Conservation (phyloP, 306 rosid species). For the Fragaria iinumae region DNA sequence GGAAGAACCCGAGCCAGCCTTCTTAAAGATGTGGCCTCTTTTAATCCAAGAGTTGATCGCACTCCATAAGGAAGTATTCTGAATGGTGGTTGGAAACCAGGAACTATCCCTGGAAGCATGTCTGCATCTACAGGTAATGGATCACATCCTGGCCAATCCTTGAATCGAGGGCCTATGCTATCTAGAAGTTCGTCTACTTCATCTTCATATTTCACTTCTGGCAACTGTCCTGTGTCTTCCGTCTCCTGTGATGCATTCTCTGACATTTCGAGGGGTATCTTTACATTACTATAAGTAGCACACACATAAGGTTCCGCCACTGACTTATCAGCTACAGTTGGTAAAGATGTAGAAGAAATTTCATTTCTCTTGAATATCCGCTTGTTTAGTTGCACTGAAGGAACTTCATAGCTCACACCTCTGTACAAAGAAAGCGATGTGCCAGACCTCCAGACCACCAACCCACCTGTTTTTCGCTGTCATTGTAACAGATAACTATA, state of each 20-base stretch:
- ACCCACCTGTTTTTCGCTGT: conserved; percentile 97
- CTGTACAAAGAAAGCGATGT: conserved; percentile 86
- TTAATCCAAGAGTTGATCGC: conserved; percentile 66
- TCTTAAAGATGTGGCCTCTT: conserved; percentile 76
- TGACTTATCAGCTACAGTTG: conserved; percentile 31
- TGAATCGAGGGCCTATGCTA: conserved; percentile 77
- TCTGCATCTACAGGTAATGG: conserved; percentile 94
- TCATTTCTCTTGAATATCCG: conserved; percentile 42
- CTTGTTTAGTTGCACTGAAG: conserved; percentile 57
- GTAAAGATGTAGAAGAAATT: conserved; percentile 30
- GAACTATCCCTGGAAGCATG: conserved; percentile 68
- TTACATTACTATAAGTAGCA: conserved; percentile 37
- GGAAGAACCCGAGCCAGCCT: conserved; percentile 90
- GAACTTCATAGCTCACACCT: conserved; percentile 90
- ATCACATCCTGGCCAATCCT: conserved; percentile 89
- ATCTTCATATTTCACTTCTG: conserved; percentile 69
- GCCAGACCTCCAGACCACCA: conserved; percentile 98
- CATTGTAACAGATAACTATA: conserved; percentile 22
- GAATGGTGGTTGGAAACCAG: conserved; percentile 83
- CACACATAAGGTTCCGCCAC: conserved; percentile 30
- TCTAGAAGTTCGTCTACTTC: conserved; percentile 77
- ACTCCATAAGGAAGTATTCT: conserved; percentile 95
- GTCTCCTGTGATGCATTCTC: conserved; percentile 39
- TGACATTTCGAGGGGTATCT: conserved; percentile 24
- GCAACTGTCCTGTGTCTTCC: conserved; percentile 29